Percentiles rank a stretch among this genome's conserved stretches.
These are phyloP conservation scores for Heterococcus sp. DNA, from an alignment of 108 stramenopile species.

Conservation along the genomic window DNA sequence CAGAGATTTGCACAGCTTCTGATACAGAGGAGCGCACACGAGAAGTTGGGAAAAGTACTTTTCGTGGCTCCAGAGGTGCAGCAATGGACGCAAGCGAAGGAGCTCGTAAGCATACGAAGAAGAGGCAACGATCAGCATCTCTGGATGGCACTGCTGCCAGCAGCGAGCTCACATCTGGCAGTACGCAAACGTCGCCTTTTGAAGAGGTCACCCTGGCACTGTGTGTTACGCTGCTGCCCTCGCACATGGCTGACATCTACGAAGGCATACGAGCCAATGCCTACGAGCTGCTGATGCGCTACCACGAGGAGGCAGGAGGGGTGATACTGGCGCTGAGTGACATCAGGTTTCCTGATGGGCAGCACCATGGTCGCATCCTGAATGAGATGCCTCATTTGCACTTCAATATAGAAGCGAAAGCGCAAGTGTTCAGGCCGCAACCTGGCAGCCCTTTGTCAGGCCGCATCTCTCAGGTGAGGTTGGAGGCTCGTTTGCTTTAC, in stretches of 20 bases:
- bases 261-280: constrained; percentile 31
- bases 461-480: constrained; percentile 24
- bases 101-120: no score
- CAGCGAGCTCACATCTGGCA: no score
- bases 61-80: no score
- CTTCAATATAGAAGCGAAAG: constrained; percentile 36
- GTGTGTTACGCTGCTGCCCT: constrained; percentile 38
- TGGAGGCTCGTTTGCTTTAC: no score
- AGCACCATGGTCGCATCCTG: constrained; percentile 13
- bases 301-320: constrained; percentile 22
- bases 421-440: constrained; percentile 30
- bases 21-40: no score
- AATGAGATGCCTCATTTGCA: constrained; percentile 47
- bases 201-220: background rate
- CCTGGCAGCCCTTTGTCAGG: constrained; percentile 18
- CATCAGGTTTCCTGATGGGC: constrained; percentile 16
- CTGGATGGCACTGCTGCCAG: no score
- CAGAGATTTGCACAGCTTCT: no score
- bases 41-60: no score
- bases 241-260: constrained; percentile 20
- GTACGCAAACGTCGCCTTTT: no score
- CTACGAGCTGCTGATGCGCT: constrained; percentile 42
- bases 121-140: no score
- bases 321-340: constrained; percentile 30
- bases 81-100: no score